Base-by-base conservation (phyloP, 140 eudicot genomes). In the Flaveria floridana region DNA sequence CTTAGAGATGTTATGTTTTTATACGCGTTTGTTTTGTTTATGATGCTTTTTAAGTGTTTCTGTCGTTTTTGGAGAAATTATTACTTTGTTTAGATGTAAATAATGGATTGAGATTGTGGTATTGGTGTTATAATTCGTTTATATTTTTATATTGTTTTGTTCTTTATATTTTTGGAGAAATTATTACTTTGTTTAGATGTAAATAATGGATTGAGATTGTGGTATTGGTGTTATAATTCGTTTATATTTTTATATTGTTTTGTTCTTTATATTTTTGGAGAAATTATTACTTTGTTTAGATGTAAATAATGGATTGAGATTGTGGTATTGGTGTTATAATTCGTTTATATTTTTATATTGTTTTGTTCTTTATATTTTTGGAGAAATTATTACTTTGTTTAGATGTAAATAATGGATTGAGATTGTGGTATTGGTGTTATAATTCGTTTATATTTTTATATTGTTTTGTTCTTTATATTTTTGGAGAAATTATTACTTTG, bases 301-400 rank as follows among this genome's bases (percentile, higher is more conserved):
- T 65, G 71, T 65, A 65, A 37, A 65, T 65, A 65, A 65, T 65
- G 71, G 28, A 65, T 39, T 65, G 30, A 16, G 30, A 65, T 65
- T 9, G 3, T 65, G 71, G 3, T 65, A 9, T 18, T 39, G 52
- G 52, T 37, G 39, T 39, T 15, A 65, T 39, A 3, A 18, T 39
- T 37, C 8, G 11, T 51, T 65, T 41, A 37, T 65, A 16, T 65
- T 18, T 65, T 65, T 7, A 7, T 16, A 2, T 19, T 57, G 2
- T 19, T 20, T 8, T 8, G 13, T 14, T 34, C 23, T 21, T 21
- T 21, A 21, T 21, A 21, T n/a, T 39, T 65, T 65, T 18, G 71
- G 71, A 39, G 28, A 65, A 16, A 39, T 65, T 18, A 18, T 65
- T 37, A 37, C 71, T 65, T 65, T 18, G 71, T 39, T 65, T 65